These are phyloP conservation scores for Dichotomopilus funicola DNA, from an alignment of 2,329 filamentous ascomycete species.

Conservation along the genomic window DNA sequence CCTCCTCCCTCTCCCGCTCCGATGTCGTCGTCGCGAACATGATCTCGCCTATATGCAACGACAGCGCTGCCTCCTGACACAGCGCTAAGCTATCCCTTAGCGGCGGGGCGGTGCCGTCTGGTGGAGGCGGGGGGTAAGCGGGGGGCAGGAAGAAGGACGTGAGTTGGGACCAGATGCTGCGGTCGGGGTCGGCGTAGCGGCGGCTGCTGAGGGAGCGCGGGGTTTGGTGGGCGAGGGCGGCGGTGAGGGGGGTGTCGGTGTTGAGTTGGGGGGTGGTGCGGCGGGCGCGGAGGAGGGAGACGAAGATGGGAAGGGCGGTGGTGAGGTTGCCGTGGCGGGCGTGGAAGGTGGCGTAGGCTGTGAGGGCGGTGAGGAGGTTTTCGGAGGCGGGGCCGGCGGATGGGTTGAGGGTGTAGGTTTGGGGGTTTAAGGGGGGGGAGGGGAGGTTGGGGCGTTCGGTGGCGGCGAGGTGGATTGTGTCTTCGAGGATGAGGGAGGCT, in stretches of 20 bases:
- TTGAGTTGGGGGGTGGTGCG: constrained; percentile 54
- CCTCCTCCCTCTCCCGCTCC: constrained; percentile 49
- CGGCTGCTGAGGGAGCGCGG: background rate
- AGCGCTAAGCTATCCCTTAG: constrained; percentile 56
- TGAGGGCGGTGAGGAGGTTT: constrained; percentile 71
- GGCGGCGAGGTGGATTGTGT: constrained; percentile 69
- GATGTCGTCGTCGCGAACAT: constrained; percentile 60
- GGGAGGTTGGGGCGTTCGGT: constrained; percentile 44
- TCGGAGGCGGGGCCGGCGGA: constrained; percentile 51
- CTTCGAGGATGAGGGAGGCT: constrained; percentile 65
- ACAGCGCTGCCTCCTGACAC: constrained; percentile 80
- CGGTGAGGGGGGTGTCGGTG: constrained; percentile 19
- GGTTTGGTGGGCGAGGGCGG: constrained; percentile 18
- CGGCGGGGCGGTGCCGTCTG: constrained; percentile 63
- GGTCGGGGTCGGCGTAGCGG: constrained; percentile 5
- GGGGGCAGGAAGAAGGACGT: constrained; percentile 39
- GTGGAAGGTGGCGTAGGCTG: constrained; percentile 70
- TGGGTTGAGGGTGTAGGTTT: constrained; percentile 60
- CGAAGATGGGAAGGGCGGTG: constrained; percentile 71
- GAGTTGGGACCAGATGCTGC: constrained; percentile 18
- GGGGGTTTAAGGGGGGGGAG: constrained; percentile 43
- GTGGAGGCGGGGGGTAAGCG: constrained; percentile 62
- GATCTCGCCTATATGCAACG: constrained; percentile 90
- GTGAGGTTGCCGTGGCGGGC: constrained; percentile 62
- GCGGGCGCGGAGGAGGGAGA: constrained; percentile 76